A percentile compares a stretch with the other conserved stretches of the same genome.
phyloP scores from a whole-genome alignment of 768 basidiomycete genomes.

The Aureoboletus auriporus region DNA sequence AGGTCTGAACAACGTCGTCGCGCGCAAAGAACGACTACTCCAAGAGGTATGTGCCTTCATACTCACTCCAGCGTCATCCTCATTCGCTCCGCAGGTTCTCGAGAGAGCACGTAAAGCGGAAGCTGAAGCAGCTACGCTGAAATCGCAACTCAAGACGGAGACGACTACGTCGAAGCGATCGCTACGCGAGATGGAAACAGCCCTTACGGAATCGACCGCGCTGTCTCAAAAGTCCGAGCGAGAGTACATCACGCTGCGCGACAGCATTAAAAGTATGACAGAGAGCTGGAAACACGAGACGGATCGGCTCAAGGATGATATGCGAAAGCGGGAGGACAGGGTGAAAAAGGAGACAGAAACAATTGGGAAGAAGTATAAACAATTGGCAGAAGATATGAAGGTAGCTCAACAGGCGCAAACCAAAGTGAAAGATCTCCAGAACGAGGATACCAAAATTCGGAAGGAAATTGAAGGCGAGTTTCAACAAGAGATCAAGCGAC shows the following conservation, averaged over 20 bases:
- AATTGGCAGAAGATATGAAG: constrained; percentile 61
- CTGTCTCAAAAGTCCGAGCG: constrained; percentile 77
- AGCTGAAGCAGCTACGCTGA: constrained; percentile 63
- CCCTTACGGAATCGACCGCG: constrained; percentile 69
- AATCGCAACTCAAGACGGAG: constrained; percentile 70
- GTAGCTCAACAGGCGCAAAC: constrained; percentile 42
- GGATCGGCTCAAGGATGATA: constrained; percentile 67
- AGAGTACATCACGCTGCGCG: constrained; percentile 76
- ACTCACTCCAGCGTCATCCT: not conserved
- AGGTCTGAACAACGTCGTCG: constrained; percentile 81
- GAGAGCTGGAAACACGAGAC: constrained; percentile 74
- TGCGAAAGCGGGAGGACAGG: constrained; percentile 69
- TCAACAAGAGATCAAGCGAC: constrained; percentile 48
- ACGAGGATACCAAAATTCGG: constrained; percentile 45
- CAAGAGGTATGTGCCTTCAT: constrained; percentile 61
- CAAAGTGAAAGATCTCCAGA: constrained; percentile 47
- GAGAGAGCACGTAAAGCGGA: constrained; percentile 87
- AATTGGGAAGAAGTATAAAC: constrained; percentile 64
- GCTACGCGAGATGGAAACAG: constrained; percentile 74
- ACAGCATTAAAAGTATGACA: constrained; percentile 68
- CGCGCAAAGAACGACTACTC: constrained; percentile 79
- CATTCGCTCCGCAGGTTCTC: constrained; percentile 47
- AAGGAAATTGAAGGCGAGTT: constrained; percentile 62
- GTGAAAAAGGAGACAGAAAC: constrained; percentile 64
- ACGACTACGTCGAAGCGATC: constrained; percentile 69